Conservation (phyloP, 1,284 basidiomycete species). For the Caloboletus inedulis region DNA sequence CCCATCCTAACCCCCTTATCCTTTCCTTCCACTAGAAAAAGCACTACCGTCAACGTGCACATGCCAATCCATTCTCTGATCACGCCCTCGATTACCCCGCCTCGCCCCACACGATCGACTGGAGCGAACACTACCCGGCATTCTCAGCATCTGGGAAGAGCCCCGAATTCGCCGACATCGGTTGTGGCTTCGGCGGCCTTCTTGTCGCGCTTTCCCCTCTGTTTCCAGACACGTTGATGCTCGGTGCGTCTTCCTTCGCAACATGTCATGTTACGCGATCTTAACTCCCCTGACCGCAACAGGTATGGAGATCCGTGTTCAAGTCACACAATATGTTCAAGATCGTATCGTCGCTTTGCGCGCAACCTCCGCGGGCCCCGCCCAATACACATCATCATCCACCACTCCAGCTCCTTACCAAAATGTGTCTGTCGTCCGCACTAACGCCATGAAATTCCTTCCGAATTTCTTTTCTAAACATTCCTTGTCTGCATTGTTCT, state of each 20-base stretch:
- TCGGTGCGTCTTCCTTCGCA: slow-evolving; percentile 59
- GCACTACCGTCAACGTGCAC: slow-evolving; percentile 95
- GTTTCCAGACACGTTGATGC: slow-evolving; percentile 91
- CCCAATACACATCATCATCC: slow-evolving; percentile 22
- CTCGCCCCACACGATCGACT: slow-evolving; percentile 80
- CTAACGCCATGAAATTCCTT: slow-evolving; percentile 98
- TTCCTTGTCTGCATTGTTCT: slow-evolving; percentile 92
- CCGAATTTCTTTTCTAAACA: slow-evolving; percentile 94
- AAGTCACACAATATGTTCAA: slow-evolving; percentile 95
- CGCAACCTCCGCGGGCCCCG: slow-evolving; percentile 42
- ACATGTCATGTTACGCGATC: not conserved
- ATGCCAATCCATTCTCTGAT: slow-evolving; percentile 98
- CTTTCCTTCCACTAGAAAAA: slow-evolving; percentile 64
- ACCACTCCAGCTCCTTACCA: slow-evolving; percentile 55
- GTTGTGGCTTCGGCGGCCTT: slow-evolving; percentile 97
- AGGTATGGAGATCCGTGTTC: slow-evolving; percentile 97
- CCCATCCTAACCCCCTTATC: not conserved
- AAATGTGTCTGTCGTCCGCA: slow-evolving; percentile 93
- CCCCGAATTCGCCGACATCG: slow-evolving; percentile 96
- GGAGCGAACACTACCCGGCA: slow-evolving; percentile 82
- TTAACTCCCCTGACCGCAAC: slow-evolving; percentile 5
- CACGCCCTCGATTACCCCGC: slow-evolving; percentile 89
- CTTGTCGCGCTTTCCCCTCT: slow-evolving; percentile 87
- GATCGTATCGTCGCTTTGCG: slow-evolving; percentile 92
- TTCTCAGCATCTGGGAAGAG: slow-evolving; percentile 55